Evolutionary conservation across 2,329 filamentous ascomycete species (phyloP).

Genomic region (Aotearoamyces nothofagi): DNA sequence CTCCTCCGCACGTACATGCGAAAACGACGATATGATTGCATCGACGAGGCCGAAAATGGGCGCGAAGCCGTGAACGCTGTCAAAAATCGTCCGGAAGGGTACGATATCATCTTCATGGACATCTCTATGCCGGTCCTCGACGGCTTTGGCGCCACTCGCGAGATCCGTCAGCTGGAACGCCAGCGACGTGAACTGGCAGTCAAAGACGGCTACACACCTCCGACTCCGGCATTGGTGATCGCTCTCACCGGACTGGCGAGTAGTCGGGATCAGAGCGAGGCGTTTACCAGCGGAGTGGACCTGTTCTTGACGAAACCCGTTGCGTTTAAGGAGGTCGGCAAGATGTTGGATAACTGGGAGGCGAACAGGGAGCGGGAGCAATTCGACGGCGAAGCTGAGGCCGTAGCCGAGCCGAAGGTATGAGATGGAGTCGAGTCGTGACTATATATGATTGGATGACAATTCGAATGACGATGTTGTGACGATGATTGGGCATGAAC

Average conservation of each 20-base stretch:
- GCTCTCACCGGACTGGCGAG: conserved; percentile 23
- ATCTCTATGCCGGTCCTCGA: conserved; percentile 41
- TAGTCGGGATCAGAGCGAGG: conserved; percentile 20
- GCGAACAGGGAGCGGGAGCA: conserved; percentile 16
- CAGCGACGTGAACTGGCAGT: conserved; percentile 12
- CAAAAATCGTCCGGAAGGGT: conserved; percentile 18
- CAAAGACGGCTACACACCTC: conserved; percentile 9
- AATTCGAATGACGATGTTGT: too few relatives aligned
- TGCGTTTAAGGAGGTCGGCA: conserved; percentile 24
- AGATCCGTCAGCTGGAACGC: conserved; percentile 31
- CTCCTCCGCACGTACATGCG: conserved; percentile 23
- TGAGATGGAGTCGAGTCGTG: too few relatives aligned
- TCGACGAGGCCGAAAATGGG: conserved; percentile 29
- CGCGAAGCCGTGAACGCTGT: conserved; percentile 30
- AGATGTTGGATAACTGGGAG: conserved; percentile 22
- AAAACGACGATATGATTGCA: conserved; percentile 23
- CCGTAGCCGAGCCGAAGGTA: too few relatives aligned
- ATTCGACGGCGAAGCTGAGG: too few relatives aligned
- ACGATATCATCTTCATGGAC: conserved; percentile 32
- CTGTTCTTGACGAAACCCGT: conserved; percentile 25
- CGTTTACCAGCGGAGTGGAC: conserved; percentile 20
- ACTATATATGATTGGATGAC: too few relatives aligned
- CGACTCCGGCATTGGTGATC: conserved; percentile 20
- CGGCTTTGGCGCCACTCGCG: conserved; percentile 30
- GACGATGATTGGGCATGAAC: too few relatives aligned